Evolutionary conservation across 495 filamentous ascomycete genomes (phyloP), one percentile per base, ranked within the genome.

Genomic region (Endocarpon pusillum): DNA sequence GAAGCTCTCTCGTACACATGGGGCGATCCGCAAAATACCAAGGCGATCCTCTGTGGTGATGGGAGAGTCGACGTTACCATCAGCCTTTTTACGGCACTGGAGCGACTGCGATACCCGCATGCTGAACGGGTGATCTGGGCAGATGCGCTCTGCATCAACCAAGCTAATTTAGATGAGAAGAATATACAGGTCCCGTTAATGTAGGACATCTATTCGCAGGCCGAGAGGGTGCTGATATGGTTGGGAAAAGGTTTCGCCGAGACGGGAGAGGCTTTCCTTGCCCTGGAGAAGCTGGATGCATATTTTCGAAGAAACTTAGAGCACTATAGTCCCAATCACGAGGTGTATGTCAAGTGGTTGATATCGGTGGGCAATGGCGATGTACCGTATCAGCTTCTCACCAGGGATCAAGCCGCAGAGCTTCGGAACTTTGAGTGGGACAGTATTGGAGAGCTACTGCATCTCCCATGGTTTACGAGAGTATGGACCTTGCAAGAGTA

Each of bases 1-100:
- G 52, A 57, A 31, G 48, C 53, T 7, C 39, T 59, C n/a, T 59
- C 55, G 4, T 59, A 59, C 42, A 43, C 39, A 32, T 59, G 55
- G 54, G 55, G 55, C 3, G 38, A 49, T 23, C 21, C 41, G 3
- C 33, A 22, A 4, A 36, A 44, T 10, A 32, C 17, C 3, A 22
- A 37, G 1, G 22, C 39, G 1, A 26, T 57, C 12, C 27, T 20
- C 9, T 45, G 51, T 33, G 40, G 55, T 14, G 24, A 25, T 12
- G 8, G n/a, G 8, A 9, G 8, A 5, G 35, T 60, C 4, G 19
- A 17, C 0, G 38, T 57, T 14, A 47, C 45, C 10, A 40, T 21
- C 1, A 55, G 44, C 10, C 41, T 60, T 4, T 36, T 41, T 23
- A 35, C 34, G 5, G 53, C 43, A 6, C 44, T 59, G 1, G 27